Evolutionary conservation across 305 asterid genomes (phyloP).

Genomic region (Fraxinus floribunda): DNA sequence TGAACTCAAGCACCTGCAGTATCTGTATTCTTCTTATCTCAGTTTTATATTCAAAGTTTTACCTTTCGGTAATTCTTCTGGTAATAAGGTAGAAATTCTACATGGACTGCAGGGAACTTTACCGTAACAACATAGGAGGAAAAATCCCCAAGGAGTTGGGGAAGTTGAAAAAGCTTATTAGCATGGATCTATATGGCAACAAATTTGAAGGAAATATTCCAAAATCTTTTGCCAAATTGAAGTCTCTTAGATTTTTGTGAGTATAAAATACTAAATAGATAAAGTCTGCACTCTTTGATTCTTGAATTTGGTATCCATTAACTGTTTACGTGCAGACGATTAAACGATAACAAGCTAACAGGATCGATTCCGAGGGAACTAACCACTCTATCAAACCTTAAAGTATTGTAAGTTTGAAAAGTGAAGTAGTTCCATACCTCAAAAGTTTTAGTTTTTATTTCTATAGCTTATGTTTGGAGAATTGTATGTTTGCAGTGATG

Average conservation of each 20-base stretch:
- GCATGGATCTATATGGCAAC: slow-evolving; percentile 80
- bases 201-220: slow-evolving; percentile 63
- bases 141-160: slow-evolving; percentile 72
- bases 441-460: neutral
- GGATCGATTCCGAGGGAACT: slow-evolving; percentile 86
- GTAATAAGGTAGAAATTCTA: neutral
- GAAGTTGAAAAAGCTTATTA: slow-evolving; percentile 53
- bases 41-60: neutral
- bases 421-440: neutral
- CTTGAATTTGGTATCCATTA: neutral
- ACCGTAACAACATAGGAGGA: slow-evolving; percentile 55
- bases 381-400: slow-evolving; percentile 62
- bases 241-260: slow-evolving; percentile 68
- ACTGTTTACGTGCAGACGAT: slow-evolving; percentile 42
- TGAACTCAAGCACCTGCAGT: slow-evolving; percentile 76
- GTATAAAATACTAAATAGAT: slow-evolving; percentile 18
- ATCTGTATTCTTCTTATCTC: slow-evolving; percentile 50
- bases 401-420: slow-evolving; percentile 55
- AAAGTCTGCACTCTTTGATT: neutral
- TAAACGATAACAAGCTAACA: slow-evolving; percentile 69
- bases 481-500: slow-evolving; percentile 58
- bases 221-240: slow-evolving; percentile 59
- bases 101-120: slow-evolving; percentile 61
- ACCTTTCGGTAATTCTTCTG: neutral
- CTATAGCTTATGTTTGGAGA: slow-evolving; percentile 1